A percentile compares a stretch with the other conserved stretches of the same genome.
These are phyloP conservation scores for Solanum infundibuliforme DNA, from an alignment of 257 asterid genomes.

Conservation along the genomic window DNA sequence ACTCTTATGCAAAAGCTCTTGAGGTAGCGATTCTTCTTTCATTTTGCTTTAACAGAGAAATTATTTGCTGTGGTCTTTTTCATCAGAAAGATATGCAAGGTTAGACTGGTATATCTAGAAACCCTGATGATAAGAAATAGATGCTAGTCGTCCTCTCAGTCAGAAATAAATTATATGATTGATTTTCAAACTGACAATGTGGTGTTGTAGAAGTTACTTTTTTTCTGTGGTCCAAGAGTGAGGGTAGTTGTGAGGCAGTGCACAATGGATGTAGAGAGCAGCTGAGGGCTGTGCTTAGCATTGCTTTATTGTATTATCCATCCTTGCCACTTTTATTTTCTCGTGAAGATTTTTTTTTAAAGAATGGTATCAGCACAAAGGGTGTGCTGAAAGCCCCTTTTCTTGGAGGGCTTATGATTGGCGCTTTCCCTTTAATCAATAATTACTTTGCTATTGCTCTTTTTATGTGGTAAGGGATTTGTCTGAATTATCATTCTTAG, in stretches of 20 bases:
- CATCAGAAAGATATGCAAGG: neutral
- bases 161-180: neutral
- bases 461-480: neutral
- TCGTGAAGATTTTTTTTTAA: neutral
- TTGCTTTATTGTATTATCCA: neutral
- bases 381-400: neutral
- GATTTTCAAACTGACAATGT: neutral
- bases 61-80: neutral
- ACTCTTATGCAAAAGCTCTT: slow-evolving; percentile 82
- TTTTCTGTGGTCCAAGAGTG: neutral
- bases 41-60: neutral
- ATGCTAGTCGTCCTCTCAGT: neutral
- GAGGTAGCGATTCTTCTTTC: slow-evolving; percentile 37
- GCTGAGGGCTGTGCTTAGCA: neutral
- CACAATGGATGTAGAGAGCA: neutral
- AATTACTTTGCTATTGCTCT: neutral
- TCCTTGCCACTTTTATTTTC: neutral
- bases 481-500: neutral
- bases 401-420: neutral
- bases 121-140: neutral
- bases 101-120: neutral
- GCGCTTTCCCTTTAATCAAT: neutral
- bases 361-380: neutral
- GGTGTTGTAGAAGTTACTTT: neutral
- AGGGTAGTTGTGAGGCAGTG: neutral